A percentile compares a stretch with the other conserved stretches of the same genome.
Conservation (phyloP, 192 early-diverging fungal species). For the Kappamyces sp. region DNA sequence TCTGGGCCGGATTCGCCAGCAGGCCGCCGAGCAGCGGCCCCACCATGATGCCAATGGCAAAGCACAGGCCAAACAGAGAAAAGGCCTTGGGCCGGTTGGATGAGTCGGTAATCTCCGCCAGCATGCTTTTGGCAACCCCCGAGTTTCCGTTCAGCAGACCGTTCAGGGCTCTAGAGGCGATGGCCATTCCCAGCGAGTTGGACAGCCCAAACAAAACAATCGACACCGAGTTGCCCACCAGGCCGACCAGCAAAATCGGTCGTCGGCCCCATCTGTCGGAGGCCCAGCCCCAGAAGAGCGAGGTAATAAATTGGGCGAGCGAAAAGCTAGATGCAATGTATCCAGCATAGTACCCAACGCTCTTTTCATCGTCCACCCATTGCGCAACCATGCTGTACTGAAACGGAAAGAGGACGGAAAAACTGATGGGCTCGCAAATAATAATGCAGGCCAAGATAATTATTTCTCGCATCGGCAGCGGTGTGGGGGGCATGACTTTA, state of each 20-base stretch:
- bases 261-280: conserved; percentile 77
- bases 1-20: conserved; percentile 65
- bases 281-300: conserved; percentile 53
- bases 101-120: conserved; percentile 80
- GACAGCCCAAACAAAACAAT: conserved; percentile 66
- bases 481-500: neutral
- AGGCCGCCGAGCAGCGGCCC: conserved; percentile 72
- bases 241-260: conserved; percentile 71
- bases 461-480: neutral
- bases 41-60: conserved; percentile 56
- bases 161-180: conserved; percentile 47
- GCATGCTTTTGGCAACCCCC: conserved; percentile 73
- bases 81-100: conserved; percentile 75
- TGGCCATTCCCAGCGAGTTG: conserved; percentile 23
- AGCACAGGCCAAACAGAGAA: conserved; percentile 64
- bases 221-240: conserved; percentile 68
- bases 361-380: conserved; percentile 47
- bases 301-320: conserved; percentile 63
- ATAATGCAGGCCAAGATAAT: neutral
- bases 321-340: conserved; percentile 65
- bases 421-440: neutral
- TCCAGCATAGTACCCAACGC: conserved; percentile 78
- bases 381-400: conserved; percentile 14
- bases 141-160: conserved; percentile 64
- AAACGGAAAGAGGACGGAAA: conserved; percentile 13